phyloP scores from a whole-genome alignment of 257 asterid genomes.

The Penstemon barbatus region DNA sequence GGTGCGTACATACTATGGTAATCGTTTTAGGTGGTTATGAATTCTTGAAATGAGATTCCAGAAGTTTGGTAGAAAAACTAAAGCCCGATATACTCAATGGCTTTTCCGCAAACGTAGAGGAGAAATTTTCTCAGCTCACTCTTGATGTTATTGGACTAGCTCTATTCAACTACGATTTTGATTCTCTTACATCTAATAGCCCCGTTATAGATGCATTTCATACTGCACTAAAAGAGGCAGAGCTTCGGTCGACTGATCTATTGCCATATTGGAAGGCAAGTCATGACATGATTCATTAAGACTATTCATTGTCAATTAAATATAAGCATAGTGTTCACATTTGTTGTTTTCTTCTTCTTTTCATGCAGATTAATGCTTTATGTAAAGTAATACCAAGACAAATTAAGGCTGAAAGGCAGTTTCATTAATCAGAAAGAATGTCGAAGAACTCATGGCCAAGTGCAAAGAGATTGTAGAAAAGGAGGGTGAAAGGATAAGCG shows the following conservation, averaged over 20 bases:
- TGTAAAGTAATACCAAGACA: constrained; percentile 86
- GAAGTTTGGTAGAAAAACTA: too few species aligned
- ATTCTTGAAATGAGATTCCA: too few species aligned
- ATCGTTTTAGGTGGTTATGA: too few species aligned
- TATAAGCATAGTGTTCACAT: background rate
- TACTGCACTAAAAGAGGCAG: constrained; percentile 94
- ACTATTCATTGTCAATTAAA: constrained; percentile 7
- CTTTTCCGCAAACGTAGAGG: too few species aligned
- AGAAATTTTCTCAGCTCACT: too few species aligned
- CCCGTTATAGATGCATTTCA: too few species aligned
- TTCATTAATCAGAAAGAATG: constrained; percentile 67
- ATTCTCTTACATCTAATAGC: too few species aligned
- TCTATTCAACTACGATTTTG: too few species aligned
- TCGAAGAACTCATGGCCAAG: constrained; percentile 79
- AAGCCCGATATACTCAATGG: too few species aligned
- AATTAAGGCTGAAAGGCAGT: constrained; percentile 90
- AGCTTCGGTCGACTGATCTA: too few species aligned
- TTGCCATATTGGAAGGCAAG: constrained; percentile 96
- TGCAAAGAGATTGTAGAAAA: constrained; percentile 85
- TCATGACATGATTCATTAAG: constrained; percentile 22
- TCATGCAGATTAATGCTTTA: constrained; percentile 63
- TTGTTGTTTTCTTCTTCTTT: constrained; percentile 7
- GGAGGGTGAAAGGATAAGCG: constrained; percentile 87
- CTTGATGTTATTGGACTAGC: too few species aligned
- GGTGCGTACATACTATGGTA: too few species aligned